Conservation (phyloP, 2,329 filamentous ascomycete genomes). For the Fusarium albidum region DNA sequence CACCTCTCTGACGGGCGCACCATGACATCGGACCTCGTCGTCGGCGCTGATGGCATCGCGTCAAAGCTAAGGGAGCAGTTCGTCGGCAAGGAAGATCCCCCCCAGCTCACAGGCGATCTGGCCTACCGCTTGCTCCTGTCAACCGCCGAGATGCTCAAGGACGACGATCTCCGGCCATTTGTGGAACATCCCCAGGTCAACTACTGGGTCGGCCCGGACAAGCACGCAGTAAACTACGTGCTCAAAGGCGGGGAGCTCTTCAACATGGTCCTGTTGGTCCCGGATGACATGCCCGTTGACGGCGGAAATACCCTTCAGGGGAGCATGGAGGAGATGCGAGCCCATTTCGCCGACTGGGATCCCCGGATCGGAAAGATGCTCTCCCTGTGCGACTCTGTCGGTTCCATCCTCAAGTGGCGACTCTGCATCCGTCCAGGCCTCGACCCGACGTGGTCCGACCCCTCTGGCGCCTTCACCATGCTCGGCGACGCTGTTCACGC, state of each 20-base stretch:
- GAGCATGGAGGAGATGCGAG: slow-evolving; percentile 53
- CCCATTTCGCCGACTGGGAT: slow-evolving; percentile 65
- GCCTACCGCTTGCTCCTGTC: slow-evolving; percentile 63
- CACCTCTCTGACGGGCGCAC: slow-evolving; percentile 43
- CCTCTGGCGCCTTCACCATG: slow-evolving; percentile 63
- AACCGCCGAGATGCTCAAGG: slow-evolving; percentile 54
- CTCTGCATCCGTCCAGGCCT: slow-evolving; percentile 64
- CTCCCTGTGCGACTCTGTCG: slow-evolving; percentile 63
- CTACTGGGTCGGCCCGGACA: slow-evolving; percentile 62
- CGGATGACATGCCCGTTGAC: slow-evolving; percentile 51
- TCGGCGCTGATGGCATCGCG: slow-evolving; percentile 56
- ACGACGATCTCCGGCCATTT: slow-evolving; percentile 54
- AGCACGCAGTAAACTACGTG: slow-evolving; percentile 59
- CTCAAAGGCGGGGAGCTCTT: slow-evolving; percentile 53
- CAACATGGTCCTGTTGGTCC: slow-evolving; percentile 56
- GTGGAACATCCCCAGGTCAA: slow-evolving; percentile 58
- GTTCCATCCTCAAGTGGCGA: slow-evolving; percentile 70
- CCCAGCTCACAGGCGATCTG: slow-evolving; percentile 61
- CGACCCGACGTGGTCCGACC: slow-evolving; percentile 61
- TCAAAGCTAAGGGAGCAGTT: slow-evolving; percentile 50
- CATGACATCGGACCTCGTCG: slow-evolving; percentile 52
- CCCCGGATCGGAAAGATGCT: slow-evolving; percentile 64
- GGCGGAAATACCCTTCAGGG: slow-evolving; percentile 18
- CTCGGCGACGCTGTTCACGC: slow-evolving; percentile 72
- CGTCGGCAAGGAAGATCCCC: slow-evolving; percentile 53